phyloP scores from a whole-genome alignment of 2,329 filamentous ascomycete genomes.

The Uncinocarpus reesii region DNA sequence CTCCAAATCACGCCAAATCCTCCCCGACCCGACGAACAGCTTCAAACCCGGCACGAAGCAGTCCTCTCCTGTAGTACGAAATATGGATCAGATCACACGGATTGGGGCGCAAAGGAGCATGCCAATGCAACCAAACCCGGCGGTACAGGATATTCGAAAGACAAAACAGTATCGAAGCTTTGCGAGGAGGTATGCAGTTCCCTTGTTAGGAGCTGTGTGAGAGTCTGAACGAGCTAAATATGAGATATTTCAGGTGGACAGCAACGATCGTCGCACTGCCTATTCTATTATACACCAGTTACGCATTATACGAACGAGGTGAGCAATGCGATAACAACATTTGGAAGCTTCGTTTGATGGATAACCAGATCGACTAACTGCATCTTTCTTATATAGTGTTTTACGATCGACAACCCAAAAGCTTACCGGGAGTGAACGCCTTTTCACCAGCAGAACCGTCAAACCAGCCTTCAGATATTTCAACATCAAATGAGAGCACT shows the following conservation, averaged over 20 bases:
- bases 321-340: constrained; percentile 1
- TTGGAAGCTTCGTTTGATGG: background rate
- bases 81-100: constrained; percentile 6
- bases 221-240: background rate
- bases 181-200: constrained; percentile 31
- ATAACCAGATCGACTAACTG: background rate
- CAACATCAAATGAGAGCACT: background rate
- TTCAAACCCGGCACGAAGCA: constrained; percentile 5
- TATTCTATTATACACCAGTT: constrained; percentile 23
- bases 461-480: background rate
- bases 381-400: constrained; percentile 5
- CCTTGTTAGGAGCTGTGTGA: too few species aligned
- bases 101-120: constrained; percentile 7
- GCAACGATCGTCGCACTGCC: constrained; percentile 23
- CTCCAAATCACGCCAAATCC: constrained; percentile 2
- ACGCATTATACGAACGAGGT: constrained; percentile 23
- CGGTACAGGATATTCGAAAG: constrained; percentile 27
- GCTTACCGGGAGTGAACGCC: constrained; percentile 12
- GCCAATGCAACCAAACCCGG: background rate
- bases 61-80: background rate
- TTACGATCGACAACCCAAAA: constrained; percentile 10
- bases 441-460: constrained; percentile 5
- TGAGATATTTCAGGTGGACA: constrained; percentile 18
- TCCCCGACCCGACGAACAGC: constrained; percentile 6
- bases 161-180: constrained; percentile 35